phyloP scores from a whole-genome alignment of 2,329 filamentous ascomycete species.

The Neopestalotiopsis rosae region DNA sequence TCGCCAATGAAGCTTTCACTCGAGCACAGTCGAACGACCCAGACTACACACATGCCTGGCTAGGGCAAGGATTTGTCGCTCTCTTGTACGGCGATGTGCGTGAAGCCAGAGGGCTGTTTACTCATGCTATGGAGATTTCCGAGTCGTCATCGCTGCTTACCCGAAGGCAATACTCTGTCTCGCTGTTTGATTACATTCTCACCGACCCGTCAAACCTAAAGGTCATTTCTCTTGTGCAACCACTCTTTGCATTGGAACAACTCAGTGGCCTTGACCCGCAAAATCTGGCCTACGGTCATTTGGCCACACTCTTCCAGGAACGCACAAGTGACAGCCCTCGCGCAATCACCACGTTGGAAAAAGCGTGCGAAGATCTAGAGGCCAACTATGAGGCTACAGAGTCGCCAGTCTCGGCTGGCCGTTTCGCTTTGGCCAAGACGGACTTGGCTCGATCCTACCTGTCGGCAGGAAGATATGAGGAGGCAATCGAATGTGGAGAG shows the following conservation, averaged over 20 bases:
- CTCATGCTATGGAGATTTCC: conserved; percentile 92
- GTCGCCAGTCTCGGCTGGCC: conserved; percentile 72
- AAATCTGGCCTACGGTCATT: conserved; percentile 76
- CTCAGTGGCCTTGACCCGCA: conserved; percentile 73
- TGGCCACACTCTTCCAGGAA: conserved; percentile 82
- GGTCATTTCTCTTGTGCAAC: conserved; percentile 75
- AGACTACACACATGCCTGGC: conserved; percentile 91
- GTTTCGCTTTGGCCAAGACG: conserved; percentile 82
- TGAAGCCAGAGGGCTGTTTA: conserved; percentile 85
- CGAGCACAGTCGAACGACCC: conserved; percentile 93
- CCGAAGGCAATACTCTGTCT: conserved; percentile 79
- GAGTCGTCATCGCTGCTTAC: conserved; percentile 76
- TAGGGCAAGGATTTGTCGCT: conserved; percentile 89
- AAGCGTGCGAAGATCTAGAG: conserved; percentile 74
- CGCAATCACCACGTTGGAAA: conserved; percentile 68
- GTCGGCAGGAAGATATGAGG: conserved; percentile 66
- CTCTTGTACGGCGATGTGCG: conserved; percentile 73
- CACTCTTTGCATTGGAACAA: conserved; percentile 87
- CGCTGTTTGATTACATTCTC: conserved; percentile 82
- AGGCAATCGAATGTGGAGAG: conserved; percentile 81
- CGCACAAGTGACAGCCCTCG: conserved; percentile 72
- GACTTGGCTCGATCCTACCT: conserved; percentile 88
- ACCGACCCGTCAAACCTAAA: conserved; percentile 55
- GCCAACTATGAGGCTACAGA: conserved; percentile 85
- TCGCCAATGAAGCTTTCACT: conserved; percentile 91